Conservation (phyloP, 352 stramenopile species). For the Globisporangium middletonii region DNA sequence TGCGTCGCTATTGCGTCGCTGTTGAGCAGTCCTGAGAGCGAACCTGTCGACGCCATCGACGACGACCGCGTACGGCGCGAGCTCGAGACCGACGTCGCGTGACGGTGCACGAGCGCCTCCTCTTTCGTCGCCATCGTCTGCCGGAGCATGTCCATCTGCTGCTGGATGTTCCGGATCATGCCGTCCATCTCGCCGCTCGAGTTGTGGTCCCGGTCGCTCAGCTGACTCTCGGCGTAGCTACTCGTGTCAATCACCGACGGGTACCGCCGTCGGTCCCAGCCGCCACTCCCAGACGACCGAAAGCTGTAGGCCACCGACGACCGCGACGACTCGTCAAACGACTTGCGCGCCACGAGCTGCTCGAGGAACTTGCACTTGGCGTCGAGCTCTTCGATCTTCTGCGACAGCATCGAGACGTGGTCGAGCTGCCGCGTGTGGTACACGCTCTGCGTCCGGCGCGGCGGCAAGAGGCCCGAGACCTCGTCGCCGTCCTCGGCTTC, state of each 20-base stretch:
- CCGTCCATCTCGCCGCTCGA: slow-evolving; percentile 44
- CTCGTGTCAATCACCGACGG: slow-evolving; percentile 13
- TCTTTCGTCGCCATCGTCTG: slow-evolving; percentile 66
- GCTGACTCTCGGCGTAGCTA: slow-evolving; percentile 3
- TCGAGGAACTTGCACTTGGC: slow-evolving; percentile 78
- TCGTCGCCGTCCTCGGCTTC: slow-evolving; percentile 39
- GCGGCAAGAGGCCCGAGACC: slow-evolving; percentile 29
- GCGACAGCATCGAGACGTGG: slow-evolving; percentile 52
- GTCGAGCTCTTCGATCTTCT: slow-evolving; percentile 74
- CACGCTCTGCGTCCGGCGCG: slow-evolving; percentile 53
- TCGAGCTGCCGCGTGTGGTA: slow-evolving; percentile 41
- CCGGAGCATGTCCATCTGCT: slow-evolving; percentile 75
- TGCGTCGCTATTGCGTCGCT: slow-evolving; percentile 15
- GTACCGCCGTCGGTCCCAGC: slow-evolving; percentile 12
- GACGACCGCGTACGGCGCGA: slow-evolving; percentile 61
- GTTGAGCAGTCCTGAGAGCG: slow-evolving; percentile 22
- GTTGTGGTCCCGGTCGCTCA: slow-evolving; percentile 20
- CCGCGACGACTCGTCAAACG: slow-evolving; percentile 28
- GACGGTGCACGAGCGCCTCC: slow-evolving; percentile 36
- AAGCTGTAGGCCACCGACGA: slow-evolving; percentile 10
- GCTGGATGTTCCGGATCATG: slow-evolving; percentile 78
- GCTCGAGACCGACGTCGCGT: slow-evolving; percentile 59
- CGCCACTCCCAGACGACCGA: slow-evolving; percentile 6
- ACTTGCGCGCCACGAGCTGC: slow-evolving; percentile 53
- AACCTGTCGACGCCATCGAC: slow-evolving; percentile 52